Percentiles rank a stretch among this genome's conserved stretches.
phyloP scores from a whole-genome alignment of 1,284 basidiomycete species.

The Porogramme epimiltina region DNA sequence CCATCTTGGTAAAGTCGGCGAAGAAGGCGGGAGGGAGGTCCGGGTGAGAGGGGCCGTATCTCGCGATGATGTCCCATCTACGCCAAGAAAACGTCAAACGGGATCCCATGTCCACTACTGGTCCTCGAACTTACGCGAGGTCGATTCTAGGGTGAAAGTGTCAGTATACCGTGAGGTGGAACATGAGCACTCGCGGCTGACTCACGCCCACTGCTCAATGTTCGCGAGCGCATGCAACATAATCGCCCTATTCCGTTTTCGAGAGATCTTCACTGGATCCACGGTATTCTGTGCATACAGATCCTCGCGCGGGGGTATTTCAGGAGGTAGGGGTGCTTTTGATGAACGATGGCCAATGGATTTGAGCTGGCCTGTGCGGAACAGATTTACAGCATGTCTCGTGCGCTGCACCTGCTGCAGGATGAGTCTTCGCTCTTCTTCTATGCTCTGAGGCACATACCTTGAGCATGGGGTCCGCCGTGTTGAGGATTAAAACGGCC shows the following conservation, averaged over 20 bases:
- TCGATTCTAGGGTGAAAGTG: constrained; percentile 65
- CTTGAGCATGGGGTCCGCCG: constrained; percentile 70
- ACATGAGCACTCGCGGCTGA: constrained; percentile 22
- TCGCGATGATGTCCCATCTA: constrained; percentile 85
- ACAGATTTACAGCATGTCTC: constrained; percentile 66
- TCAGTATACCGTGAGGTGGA: too few species aligned
- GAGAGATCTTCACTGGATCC: constrained; percentile 62
- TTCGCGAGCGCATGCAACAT: constrained; percentile 86
- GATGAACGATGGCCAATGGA: constrained; percentile 62
- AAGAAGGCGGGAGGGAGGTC: constrained; percentile 76
- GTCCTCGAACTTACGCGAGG: constrained; percentile 55
- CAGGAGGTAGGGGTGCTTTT: constrained; percentile 59
- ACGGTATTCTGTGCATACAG: constrained; percentile 54
- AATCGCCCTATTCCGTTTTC: constrained; percentile 69
- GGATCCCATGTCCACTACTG: background rate
- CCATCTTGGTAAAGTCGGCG: constrained; percentile 80
- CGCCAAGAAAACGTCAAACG: background rate
- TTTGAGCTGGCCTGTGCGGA: constrained; percentile 67
- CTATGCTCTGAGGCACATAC: constrained; percentile 31
- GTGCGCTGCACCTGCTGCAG: constrained; percentile 62
- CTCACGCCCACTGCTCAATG: constrained; percentile 91
- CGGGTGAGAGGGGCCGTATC: constrained; percentile 65
- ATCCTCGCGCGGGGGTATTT: constrained; percentile 69
- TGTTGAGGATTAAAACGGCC: constrained; percentile 77
- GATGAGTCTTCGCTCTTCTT: constrained; percentile 1